A percentile compares a stretch with the other conserved stretches of the same genome.
Evolutionary conservation across 2,329 filamentous ascomycete genomes (phyloP).

Genomic region (Aquanectria penicillioides): DNA sequence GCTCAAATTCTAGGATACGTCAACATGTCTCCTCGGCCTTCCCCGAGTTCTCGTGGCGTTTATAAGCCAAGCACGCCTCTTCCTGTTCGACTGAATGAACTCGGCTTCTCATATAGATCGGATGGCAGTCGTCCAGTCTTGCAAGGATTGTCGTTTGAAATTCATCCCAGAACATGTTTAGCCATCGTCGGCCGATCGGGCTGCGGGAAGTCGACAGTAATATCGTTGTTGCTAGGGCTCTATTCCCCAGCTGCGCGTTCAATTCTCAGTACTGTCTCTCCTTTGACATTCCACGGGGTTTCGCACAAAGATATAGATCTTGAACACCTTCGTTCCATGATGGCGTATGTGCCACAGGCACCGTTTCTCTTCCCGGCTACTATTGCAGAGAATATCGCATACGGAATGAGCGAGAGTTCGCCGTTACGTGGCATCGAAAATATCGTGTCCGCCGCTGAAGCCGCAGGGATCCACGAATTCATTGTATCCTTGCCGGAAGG

Average conservation of each 20-base stretch:
- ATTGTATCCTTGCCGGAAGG: slow-evolving; percentile 72
- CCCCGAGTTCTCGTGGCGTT: slow-evolving; percentile 66
- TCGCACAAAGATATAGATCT: slow-evolving; percentile 70
- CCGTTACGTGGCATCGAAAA: slow-evolving; percentile 56
- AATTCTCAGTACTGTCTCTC: slow-evolving; percentile 22
- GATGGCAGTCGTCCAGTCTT: slow-evolving; percentile 65
- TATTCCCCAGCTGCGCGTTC: slow-evolving; percentile 58
- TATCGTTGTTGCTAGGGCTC: slow-evolving; percentile 77
- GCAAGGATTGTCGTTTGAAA: slow-evolving; percentile 70
- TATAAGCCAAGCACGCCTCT: slow-evolving; percentile 41
- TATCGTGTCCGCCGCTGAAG: slow-evolving; percentile 62
- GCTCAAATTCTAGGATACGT: slow-evolving; percentile 77
- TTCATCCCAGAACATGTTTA: slow-evolving; percentile 71
- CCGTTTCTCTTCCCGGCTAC: slow-evolving; percentile 82
- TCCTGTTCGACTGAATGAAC: slow-evolving; percentile 59
- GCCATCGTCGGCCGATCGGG: slow-evolving; percentile 88
- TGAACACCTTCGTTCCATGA: slow-evolving; percentile 65
- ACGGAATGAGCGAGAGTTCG: slow-evolving; percentile 72
- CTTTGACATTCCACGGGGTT: slow-evolving; percentile 67
- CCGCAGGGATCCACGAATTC: slow-evolving; percentile 79
- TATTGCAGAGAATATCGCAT: slow-evolving; percentile 83
- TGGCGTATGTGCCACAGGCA: slow-evolving; percentile 75
- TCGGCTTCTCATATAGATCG: slow-evolving; percentile 79
- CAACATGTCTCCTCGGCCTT: slow-evolving; percentile 62
- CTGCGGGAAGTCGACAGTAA: slow-evolving; percentile 89